Percentiles rank a stretch among this genome's conserved stretches.
phyloP scores from a whole-genome alignment of 2,329 filamentous ascomycete genomes.

The Rugonectria rugulosa region DNA sequence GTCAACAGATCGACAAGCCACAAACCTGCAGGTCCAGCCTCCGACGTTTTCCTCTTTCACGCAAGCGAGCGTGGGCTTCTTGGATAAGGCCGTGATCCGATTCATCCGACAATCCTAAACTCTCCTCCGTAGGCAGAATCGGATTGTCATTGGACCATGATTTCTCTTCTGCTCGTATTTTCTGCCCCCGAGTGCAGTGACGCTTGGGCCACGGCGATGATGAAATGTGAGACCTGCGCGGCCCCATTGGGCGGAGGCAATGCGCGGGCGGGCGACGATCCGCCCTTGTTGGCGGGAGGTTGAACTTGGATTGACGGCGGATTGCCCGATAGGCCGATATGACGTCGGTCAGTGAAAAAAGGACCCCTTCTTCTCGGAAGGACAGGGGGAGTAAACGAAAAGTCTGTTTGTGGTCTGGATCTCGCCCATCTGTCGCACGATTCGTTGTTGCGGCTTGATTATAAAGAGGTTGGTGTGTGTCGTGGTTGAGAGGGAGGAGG shows the following conservation, averaged over 20 bases:
- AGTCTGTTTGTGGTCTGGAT: neutral
- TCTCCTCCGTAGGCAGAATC: no score
- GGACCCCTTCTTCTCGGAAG: neutral
- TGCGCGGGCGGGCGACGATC: constrained; percentile 4
- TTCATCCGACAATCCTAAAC: neutral
- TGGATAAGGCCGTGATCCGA: constrained; percentile 3
- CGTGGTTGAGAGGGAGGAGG: constrained; percentile 23
- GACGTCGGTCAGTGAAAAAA: constrained; percentile 9
- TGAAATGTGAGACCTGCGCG: constrained; percentile 5
- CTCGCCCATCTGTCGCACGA: constrained; percentile 6
- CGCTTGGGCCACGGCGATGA: constrained; percentile 3
- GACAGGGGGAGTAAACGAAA: neutral
- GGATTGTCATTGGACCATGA: no score
- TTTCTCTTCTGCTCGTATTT: neutral
- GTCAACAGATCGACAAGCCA: constrained; percentile 2
- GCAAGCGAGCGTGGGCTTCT: no score
- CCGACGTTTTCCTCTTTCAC: constrained; percentile 4
- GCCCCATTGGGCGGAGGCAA: constrained; percentile 10
- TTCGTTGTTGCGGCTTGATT: constrained; percentile 27
- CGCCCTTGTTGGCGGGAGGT: neutral
- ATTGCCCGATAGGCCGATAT: constrained; percentile 16
- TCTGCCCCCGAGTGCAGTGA: no score
- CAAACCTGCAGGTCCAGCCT: constrained; percentile 5
- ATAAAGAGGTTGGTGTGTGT: constrained; percentile 30
- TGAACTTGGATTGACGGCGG: constrained; percentile 2